Evolutionary conservation across 2,329 filamentous ascomycete species (phyloP), one percentile per base, ranked within the genome.

Genomic region (Alternaria triticimaculans): DNA sequence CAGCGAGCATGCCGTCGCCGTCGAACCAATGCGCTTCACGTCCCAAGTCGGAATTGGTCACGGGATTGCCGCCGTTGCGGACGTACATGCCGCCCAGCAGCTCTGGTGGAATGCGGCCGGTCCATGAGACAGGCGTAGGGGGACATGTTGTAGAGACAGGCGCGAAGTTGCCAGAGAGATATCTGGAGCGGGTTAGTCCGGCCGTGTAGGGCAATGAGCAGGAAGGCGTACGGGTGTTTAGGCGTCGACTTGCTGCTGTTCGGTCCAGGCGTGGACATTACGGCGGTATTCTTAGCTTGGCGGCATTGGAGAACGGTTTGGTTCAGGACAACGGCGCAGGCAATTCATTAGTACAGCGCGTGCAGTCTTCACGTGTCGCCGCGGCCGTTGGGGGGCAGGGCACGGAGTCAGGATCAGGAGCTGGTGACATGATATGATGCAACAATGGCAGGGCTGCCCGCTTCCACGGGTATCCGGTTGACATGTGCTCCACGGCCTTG

Each of bases 11-110:
- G 5, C 90, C 90, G 74, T 92, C 90, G 30, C 90, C 90, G 69
- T 92, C 90, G 65, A 92, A 92, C 89, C 89, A 92, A 73, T 92
- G 90, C 9, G 88, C 85, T 72, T 90, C 88, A 66, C 88, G 84
- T 43, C 84, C 85, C 3, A 87, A 76, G 58, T 90, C 86, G 21
- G 86, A 82, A 62, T 91, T 89, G 26, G 84, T 84, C 8, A 90
- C 82, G 6, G 90, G 89, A 70, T 92, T 92, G 26, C 87, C 88
- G 44, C 90, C 90, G 73, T 92, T 93, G 15, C 90, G 87, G 26
- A 92, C 87, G 71, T 92, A 92, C 77, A 92, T 86, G 12, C 90
- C 90, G 2, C 89, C 90, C 9, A 84, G 83, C 44, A 93, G 83
- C 64, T 92, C 90, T n/a, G 80, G 65, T 2, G 90, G 90, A 54